Percentiles rank a stretch among this genome's conserved stretches.
phyloP scores from a whole-genome alignment of 139 green algal genomes.

The Picochlorum costavermella region DNA sequence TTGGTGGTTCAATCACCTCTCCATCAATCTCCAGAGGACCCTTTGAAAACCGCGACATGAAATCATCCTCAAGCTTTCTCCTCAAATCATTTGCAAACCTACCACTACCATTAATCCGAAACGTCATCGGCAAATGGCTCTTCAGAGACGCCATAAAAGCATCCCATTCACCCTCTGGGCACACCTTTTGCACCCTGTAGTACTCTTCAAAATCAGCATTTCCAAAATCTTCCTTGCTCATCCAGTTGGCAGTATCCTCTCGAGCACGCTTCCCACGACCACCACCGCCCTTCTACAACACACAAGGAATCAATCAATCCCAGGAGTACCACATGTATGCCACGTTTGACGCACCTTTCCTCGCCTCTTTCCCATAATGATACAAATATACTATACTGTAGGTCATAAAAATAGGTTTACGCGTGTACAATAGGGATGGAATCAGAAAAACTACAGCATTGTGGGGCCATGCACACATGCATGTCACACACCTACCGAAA shows the following conservation, averaged over 20 bases:
- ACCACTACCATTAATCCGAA: constrained; percentile 94
- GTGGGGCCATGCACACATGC: no score
- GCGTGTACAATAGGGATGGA: no score
- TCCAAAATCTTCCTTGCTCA: background rate
- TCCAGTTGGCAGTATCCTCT: background rate
- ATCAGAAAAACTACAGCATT: no score
- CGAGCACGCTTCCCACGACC: background rate
- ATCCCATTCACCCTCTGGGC: constrained; percentile 69
- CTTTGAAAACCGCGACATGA: constrained; percentile 50
- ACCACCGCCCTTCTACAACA: no score
- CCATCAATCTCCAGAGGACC: constrained; percentile 33
- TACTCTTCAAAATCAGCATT: constrained; percentile 55
- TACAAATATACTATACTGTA: no score
- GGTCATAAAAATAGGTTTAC: no score
- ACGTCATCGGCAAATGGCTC: constrained; percentile 80
- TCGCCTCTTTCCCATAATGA: no score
- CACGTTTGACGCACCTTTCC: no score
- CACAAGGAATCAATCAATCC: no score
- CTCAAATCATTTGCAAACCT: constrained; percentile 67
- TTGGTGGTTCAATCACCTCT: constrained; percentile 53
- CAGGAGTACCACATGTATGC: no score
- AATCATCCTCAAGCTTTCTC: constrained; percentile 62
- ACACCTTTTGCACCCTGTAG: constrained; percentile 49
- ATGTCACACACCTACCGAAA: no score
- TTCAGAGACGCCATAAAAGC: constrained; percentile 70